Percentiles rank a stretch among this genome's conserved stretches.
These are phyloP conservation scores for Russula ochroleuca DNA, from an alignment of 768 basidiomycete genomes.

Conservation along the genomic window DNA sequence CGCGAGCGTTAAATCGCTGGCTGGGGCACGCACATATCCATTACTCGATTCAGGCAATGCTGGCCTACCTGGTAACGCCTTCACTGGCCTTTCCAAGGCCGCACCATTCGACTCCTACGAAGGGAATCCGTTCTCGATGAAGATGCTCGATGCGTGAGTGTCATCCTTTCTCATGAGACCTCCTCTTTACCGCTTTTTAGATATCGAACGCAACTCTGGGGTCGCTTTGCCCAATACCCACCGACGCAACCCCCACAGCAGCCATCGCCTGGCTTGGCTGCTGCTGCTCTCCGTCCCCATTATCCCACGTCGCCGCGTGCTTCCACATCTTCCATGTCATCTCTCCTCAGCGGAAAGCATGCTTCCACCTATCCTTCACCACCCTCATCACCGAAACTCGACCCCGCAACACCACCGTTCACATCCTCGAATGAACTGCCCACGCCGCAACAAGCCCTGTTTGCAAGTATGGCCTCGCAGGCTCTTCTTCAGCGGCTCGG, in stretches of 20 bases:
- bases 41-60: conserved; percentile 46
- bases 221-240: conserved; percentile 71
- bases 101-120: conserved; percentile 74
- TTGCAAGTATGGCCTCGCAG: conserved; percentile 71
- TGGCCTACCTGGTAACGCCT: conserved; percentile 33
- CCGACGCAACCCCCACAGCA: conserved; percentile 41
- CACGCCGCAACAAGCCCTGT: conserved; percentile 43
- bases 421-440: conserved; percentile 34
- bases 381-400: conserved; percentile 41
- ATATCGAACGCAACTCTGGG: conserved; percentile 89
- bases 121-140: conserved; percentile 78
- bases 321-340: conserved; percentile 29
- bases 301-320: conserved; percentile 34
- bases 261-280: conserved; percentile 9
- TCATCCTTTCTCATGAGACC: conserved; percentile 11
- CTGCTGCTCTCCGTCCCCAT: conserved; percentile 36
- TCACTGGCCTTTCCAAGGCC: conserved; percentile 30
- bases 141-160: conserved; percentile 73
- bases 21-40: conserved; percentile 38
- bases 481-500: conserved; percentile 69
- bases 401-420: conserved; percentile 31
- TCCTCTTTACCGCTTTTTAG: conserved; percentile 32
- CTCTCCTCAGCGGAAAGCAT: conserved; percentile 47
- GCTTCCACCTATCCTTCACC: conserved; percentile 39
- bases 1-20: conserved; percentile 23